phyloP scores from a whole-genome alignment of 2,329 filamentous ascomycete genomes.

The Madurella fahalii region DNA sequence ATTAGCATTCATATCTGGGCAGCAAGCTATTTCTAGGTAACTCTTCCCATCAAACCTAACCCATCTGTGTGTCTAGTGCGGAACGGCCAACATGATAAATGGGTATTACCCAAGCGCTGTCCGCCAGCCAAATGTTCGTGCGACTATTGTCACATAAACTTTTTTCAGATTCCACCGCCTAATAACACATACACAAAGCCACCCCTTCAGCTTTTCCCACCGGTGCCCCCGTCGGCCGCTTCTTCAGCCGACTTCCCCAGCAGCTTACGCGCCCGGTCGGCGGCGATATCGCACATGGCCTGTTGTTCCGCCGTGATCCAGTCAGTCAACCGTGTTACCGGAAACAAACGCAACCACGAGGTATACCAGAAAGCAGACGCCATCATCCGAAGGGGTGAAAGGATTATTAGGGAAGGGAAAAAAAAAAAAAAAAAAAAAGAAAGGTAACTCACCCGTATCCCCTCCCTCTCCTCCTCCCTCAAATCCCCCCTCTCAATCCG shows the following conservation, averaged over 20 bases:
- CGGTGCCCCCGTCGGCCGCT: background rate
- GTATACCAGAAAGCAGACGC: conserved; percentile 1
- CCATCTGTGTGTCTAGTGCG: too few relatives aligned
- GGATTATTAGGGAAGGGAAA: conserved; percentile 3
- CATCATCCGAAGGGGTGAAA: too few relatives aligned
- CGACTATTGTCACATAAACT: too few relatives aligned
- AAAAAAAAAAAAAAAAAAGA: conserved; percentile 6
- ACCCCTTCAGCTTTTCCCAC: background rate
- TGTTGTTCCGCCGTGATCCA: conserved; percentile 30
- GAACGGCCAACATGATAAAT: too few relatives aligned
- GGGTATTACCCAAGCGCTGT: too few relatives aligned
- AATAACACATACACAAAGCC: too few relatives aligned
- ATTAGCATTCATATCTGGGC: too few relatives aligned
- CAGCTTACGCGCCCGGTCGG: conserved; percentile 69
- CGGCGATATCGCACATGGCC: conserved; percentile 91
- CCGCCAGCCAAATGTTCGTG: too few relatives aligned
- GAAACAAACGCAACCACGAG: background rate
- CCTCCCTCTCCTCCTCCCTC: conserved; percentile 64
- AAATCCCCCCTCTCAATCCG: conserved; percentile 68
- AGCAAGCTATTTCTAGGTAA: too few relatives aligned
- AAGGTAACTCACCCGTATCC: conserved; percentile 63
- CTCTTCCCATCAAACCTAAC: too few relatives aligned
- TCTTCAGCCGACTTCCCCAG: conserved; percentile 17
- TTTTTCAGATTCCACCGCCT: too few relatives aligned
- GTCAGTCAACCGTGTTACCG: conserved; percentile 19